phyloP scores from a whole-genome alignment of 163 green algal species.

The Picocystis sp. region DNA sequence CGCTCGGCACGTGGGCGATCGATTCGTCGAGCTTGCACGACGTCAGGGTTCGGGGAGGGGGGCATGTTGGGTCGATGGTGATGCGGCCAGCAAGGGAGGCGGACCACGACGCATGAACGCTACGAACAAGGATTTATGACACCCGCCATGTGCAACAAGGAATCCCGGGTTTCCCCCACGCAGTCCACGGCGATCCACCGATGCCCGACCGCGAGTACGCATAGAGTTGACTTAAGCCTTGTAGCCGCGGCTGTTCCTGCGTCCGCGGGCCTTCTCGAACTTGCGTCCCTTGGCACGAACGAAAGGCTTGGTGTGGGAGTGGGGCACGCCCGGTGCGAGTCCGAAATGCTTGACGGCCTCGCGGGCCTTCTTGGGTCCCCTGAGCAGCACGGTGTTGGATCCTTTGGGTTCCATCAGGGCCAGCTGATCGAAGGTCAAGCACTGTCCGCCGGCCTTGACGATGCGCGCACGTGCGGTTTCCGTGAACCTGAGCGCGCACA shows the following conservation, averaged over 20 bases:
- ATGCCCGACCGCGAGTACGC: neutral
- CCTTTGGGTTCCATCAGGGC: slow-evolving; percentile 80
- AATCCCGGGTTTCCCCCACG: no score
- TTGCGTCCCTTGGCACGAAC: slow-evolving; percentile 91
- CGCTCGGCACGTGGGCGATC: no score
- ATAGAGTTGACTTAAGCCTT: slow-evolving; percentile 59
- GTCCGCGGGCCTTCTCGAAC: slow-evolving; percentile 94
- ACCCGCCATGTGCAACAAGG: no score
- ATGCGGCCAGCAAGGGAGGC: no score
- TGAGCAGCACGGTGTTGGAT: slow-evolving; percentile 78
- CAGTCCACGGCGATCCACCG: no score
- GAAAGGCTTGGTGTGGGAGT: slow-evolving; percentile 89
- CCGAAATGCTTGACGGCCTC: slow-evolving; percentile 98
- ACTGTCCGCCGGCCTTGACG: slow-evolving; percentile 89
- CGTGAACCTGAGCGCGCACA: slow-evolving; percentile 85
- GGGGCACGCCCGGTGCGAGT: slow-evolving; percentile 69
- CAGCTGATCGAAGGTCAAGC: slow-evolving; percentile 98
- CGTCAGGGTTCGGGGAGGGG: no score
- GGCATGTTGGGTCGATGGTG: no score
- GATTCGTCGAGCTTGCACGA: no score
- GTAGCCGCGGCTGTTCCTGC: slow-evolving; percentile 78
- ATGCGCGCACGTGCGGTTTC: slow-evolving; percentile 93
- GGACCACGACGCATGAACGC: no score
- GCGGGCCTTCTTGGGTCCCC: slow-evolving; percentile 82
- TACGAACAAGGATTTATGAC: no score